Conservation (phyloP, 192 early-diverging fungal genomes). For the Umbelopsis sp. region DNA sequence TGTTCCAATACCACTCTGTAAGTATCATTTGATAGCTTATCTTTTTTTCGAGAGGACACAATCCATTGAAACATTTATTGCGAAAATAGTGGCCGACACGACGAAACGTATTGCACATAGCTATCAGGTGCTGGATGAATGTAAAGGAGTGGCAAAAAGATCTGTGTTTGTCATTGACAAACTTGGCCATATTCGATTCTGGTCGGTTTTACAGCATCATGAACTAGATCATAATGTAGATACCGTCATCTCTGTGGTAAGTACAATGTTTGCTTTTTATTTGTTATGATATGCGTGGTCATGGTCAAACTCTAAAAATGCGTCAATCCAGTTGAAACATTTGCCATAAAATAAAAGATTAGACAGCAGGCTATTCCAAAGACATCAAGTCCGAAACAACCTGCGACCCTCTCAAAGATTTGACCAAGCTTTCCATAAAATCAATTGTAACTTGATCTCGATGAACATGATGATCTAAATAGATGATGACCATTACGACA, state of each 20-base stretch:
- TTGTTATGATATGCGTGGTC: not conserved
- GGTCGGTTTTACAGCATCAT: slow-evolving; percentile 29
- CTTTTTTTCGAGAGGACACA: not conserved
- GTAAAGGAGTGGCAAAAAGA: slow-evolving; percentile 18
- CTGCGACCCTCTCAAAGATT: slow-evolving; percentile 26
- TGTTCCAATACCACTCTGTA: slow-evolving; percentile 28
- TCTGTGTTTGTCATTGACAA: slow-evolving; percentile 27
- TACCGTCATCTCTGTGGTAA: slow-evolving; percentile 23
- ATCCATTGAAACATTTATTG: not conserved
- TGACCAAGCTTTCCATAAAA: slow-evolving; percentile 41
- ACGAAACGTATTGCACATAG: slow-evolving; percentile 22
- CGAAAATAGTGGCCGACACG: slow-evolving; percentile 26
- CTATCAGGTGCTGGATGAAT: slow-evolving; percentile 24
- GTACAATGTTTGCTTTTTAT: not conserved
- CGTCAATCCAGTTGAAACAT: slow-evolving; percentile 15
- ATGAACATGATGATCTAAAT: slow-evolving; percentile 49
- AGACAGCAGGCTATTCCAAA: slow-evolving; percentile 21
- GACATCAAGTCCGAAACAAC: slow-evolving; percentile 34
- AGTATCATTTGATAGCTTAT: not conserved
- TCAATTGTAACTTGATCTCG: slow-evolving; percentile 47
- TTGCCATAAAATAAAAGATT: not conserved
- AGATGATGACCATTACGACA: slow-evolving; percentile 54
- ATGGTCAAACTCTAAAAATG: not conserved
- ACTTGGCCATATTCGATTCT: slow-evolving; percentile 24
- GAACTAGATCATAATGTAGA: slow-evolving; percentile 31